phyloP scores from a whole-genome alignment of 805 yeast genomes.

The Nakazawaea populi region DNA sequence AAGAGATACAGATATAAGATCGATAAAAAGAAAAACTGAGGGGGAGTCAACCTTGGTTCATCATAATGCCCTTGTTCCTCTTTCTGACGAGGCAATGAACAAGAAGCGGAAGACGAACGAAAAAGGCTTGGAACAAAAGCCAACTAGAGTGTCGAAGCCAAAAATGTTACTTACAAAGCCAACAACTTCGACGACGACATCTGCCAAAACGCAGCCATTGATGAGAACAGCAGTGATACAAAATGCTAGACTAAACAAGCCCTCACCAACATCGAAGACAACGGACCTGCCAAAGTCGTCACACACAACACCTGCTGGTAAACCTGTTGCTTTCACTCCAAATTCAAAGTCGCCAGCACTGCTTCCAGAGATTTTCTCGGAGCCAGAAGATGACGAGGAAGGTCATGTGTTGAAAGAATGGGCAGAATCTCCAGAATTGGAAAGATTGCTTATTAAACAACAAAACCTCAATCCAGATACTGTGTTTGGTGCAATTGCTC shows the following conservation, averaged over 20 bases:
- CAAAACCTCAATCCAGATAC: constrained; percentile 58
- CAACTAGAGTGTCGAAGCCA: constrained; percentile 18
- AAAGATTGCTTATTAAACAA: constrained; percentile 34
- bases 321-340: neutral
- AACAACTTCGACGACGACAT: constrained; percentile 5
- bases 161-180: constrained; percentile 12
- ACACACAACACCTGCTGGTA: neutral
- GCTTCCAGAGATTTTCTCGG: constrained; percentile 43
- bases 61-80: neutral
- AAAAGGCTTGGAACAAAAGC: constrained; percentile 18
- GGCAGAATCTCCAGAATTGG: constrained; percentile 57
- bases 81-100: constrained; percentile 13
- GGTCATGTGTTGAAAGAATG: constrained; percentile 46
- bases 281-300: neutral
- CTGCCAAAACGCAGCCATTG: constrained; percentile 18
- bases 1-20: neutral
- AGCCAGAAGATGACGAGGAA: constrained; percentile 49
- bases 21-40: neutral
- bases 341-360: constrained; percentile 2
- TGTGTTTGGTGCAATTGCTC: constrained; percentile 73
- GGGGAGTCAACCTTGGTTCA: neutral
- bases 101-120: constrained; percentile 18
- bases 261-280: neutral
- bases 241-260: constrained; percentile 21
- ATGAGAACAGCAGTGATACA: constrained; percentile 28